Base-by-base conservation (phyloP, 73 alveolate species). In the Paramecium sonneborni region DNA sequence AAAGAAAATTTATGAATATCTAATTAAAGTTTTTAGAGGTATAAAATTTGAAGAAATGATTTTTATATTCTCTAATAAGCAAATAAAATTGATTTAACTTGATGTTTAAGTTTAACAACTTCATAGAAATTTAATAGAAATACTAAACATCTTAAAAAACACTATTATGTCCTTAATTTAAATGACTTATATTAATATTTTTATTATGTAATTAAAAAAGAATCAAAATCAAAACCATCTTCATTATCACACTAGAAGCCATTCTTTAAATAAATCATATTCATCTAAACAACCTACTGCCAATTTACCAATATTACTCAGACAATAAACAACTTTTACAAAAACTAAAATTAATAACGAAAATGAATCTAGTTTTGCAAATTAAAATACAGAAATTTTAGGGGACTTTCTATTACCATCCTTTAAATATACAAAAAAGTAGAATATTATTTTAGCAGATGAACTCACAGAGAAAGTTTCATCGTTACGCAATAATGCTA, bases 361-460 rank as follows among this genome's bases (percentile, higher is more conserved):
- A 52, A 52, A 52, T 52, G 68, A 52, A 3, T 18, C 68, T 52
- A 52, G 68, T 52, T 11, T 52, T 4, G 32, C 68, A 4, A 52
- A 52, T 23, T 5, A 52, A 52, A 52, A 74, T 18, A 28, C 87
- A 34, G 58, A 74, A 34, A 39, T 34, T 37, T 37, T 39, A 34
- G 87, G 67, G 20, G 67, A 37, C 10, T 74, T 39, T 37, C 1
- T 34, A 7, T 39, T 74, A 10, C 87, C 87, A 12, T 74, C 87
- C 1, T 6, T 12, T 21, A 34, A 74, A 34, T 74, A n/a, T 32
- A 74, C 87, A 74, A 74, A 74, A 35, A n/a, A 74, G 20, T 74
- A 74, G 44, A 74, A 74, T 39, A 74, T 74, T 5, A 74, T 37
- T 14, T n/a, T 74, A 20, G 56, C 58, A 34, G 87, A 74, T 37